Evolutionary conservation across 1,139 yeast species (phyloP), one percentile per base, ranked within the genome.

Genomic region (Saccharomyces hybrid): DNA sequence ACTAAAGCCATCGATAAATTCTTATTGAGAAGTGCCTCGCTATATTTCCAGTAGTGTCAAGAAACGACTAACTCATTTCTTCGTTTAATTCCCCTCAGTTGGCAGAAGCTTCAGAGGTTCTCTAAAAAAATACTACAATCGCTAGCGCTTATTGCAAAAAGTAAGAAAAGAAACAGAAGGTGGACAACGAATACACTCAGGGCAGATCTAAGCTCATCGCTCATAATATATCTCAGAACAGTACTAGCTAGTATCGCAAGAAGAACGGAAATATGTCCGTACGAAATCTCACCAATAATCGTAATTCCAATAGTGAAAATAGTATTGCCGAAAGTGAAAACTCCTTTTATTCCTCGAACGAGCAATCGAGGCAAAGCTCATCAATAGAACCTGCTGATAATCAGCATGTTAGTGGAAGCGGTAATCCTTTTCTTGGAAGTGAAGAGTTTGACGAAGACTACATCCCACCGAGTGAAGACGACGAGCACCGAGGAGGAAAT

Each of bases 381-480:
- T 30, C 32, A 9, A 13, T 30, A 5, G 32, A 30, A 11, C 32
- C 32, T 9, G 13, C n/a, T 11, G 32, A 30, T 2, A 13, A 30
- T 30, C 32, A 5, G n/a, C 32, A 30, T 30, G 32, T 30, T 30
- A 30, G 32, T 30, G 32, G 32, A 30, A 30, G 32, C 7, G 32
- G 32, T 30, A 30, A 30, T 13, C 32, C 32, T 30, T 51, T 23
- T 46, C 14, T 61, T 23, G 64, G 59, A 32, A 59, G 60, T 34
- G 60, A 57, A 16, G 64, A 59, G 48, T 30, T 30, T 13, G 32
- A 30, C 13, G 57, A 60, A 49, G 55, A 57, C 49, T 56, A 50
- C 13, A 30, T 30, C 32, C 32, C 32, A 13, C 32, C 32, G 13
- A 30, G 32, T 30, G 32, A 30, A 13, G 32, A 30, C 11, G 31